Base-by-base conservation (phyloP, 2,329 filamentous ascomycete genomes). In the Moelleriella libera region DNA sequence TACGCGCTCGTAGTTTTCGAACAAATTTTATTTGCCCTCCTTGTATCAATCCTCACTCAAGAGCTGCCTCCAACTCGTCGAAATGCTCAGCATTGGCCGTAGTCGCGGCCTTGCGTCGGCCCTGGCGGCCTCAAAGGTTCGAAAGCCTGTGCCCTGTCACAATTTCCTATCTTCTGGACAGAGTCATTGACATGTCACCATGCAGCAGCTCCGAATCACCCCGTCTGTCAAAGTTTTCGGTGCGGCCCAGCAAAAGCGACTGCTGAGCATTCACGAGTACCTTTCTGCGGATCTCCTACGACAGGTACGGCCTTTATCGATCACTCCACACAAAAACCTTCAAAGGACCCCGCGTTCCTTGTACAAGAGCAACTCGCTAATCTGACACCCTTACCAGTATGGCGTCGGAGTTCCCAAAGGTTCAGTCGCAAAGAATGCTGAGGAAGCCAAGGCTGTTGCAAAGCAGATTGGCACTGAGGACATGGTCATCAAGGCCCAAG, bases 401-500 rank as follows among this genome's bases (percentile, higher is more conserved):
- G 90, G 88, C 66, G 80, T 98, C 60, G 87, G 88, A 58, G 87
- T 96, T 43, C 92, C 92, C 58, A 84, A 88, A 67, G 92, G 92
- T 57, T 75, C 83, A 63, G 88, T 94, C 61, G 92, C 92, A 58
- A 82, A 80, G 67, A 83, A 74, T 53, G 79, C 85, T 44, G 80
- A 83, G 61, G 92, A 97, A 75, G 92, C 92, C 57, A 90, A 96
- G 78, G 75, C 80, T 59, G 79, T 97, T 61, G 92, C 92, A 50
- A 89, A 90, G 73, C 74, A 82, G 56, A 92, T 98, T 63, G 85
- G 88, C 74, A 84, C 78, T 60, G 90, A 94, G 65, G 92, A 98
- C 68, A 90, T 96, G 81, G 92, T 98, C 59, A 97, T 98, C 79
- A 98, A 98, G 80, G 92, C 92, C 53, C 92, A 98, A 75, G 92